Percentiles rank a stretch among this genome's conserved stretches.
Conservation (phyloP, 83 land plant genomes). For the Picea mariana region DNA sequence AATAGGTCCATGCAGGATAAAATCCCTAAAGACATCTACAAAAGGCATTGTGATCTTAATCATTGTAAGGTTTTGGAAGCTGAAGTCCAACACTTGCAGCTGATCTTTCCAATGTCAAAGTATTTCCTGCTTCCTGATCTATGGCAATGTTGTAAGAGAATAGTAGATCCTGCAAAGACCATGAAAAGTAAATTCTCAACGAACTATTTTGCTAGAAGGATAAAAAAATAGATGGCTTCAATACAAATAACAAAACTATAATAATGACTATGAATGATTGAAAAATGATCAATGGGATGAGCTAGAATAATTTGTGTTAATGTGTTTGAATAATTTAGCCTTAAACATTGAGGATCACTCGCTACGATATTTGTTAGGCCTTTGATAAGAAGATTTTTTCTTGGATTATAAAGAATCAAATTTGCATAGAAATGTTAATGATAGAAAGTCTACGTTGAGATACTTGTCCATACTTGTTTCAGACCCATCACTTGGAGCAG, state of each 20-base stretch:
- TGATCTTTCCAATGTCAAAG: slow-evolving; percentile 58
- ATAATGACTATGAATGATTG: background rate
- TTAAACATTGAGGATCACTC: too few species aligned
- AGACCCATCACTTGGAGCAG: too few species aligned
- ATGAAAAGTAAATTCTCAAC: slow-evolving; percentile 2
- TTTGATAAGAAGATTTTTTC: too few species aligned
- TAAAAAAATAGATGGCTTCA: background rate
- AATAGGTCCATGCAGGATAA: too few species aligned
- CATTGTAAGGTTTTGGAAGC: slow-evolving; percentile 46
- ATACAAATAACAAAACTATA: background rate
- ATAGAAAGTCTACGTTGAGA: too few species aligned
- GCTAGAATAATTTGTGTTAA: too few species aligned
- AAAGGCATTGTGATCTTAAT: background rate
- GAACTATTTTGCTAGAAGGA: background rate
- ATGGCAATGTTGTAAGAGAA: slow-evolving; percentile 91
- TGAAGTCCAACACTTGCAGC: slow-evolving; percentile 89
- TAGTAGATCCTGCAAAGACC: slow-evolving; percentile 63
- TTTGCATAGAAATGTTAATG: too few species aligned
- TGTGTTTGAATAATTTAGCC: too few species aligned
- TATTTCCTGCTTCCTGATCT: slow-evolving; percentile 75
- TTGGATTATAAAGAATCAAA: too few species aligned
- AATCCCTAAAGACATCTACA: background rate
- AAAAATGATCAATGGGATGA: too few species aligned
- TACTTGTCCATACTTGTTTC: too few species aligned
- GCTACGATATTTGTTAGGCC: too few species aligned